Evolutionary conservation across 2,329 filamentous ascomycete genomes (phyloP).

Genomic region (Colletotrichum navitas): DNA sequence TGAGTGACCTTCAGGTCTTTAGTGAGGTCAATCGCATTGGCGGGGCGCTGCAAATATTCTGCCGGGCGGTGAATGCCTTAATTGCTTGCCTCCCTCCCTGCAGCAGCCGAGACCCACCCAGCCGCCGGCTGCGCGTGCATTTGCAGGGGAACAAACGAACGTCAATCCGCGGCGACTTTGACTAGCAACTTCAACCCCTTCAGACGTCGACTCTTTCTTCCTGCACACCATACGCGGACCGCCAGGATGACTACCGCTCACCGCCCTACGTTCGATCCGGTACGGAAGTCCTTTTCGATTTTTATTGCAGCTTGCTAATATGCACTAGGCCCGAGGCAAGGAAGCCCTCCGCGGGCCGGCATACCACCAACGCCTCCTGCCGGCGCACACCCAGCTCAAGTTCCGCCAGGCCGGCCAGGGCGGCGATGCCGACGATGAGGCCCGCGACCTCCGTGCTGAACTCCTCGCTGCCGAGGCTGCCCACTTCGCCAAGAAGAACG

Average conservation of each 20-base stretch:
- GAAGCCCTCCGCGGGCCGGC: constrained; percentile 93
- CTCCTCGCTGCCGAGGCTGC: constrained; percentile 89
- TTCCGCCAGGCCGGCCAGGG: constrained; percentile 89
- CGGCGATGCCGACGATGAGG: constrained; percentile 76
- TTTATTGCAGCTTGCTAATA: constrained; percentile 45
- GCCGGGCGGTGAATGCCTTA: constrained; percentile 60
- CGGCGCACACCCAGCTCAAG: constrained; percentile 94
- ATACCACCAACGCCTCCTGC: constrained; percentile 95
- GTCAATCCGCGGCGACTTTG: constrained; percentile 10
- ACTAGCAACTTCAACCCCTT: constrained; percentile 13
- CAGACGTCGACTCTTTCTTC: background rate
- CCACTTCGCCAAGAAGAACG: constrained; percentile 88
- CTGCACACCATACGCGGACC: constrained; percentile 3
- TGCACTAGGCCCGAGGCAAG: constrained; percentile 83
- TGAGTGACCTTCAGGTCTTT: constrained; percentile 37
- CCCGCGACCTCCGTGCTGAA: constrained; percentile 88
- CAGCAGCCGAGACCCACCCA: constrained; percentile 22
- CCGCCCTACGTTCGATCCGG: constrained; percentile 96
- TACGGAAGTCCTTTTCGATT: constrained; percentile 56
- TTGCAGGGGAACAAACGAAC: constrained; percentile 11
- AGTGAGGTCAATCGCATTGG: constrained; percentile 43
- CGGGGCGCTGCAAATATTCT: constrained; percentile 55
- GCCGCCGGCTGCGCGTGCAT: constrained; percentile 23
- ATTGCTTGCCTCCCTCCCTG: constrained; percentile 12
- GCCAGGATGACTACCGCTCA: constrained; percentile 73